phyloP scores from a whole-genome alignment of 768 basidiomycete species.

The Tephrocybe sp. region DNA sequence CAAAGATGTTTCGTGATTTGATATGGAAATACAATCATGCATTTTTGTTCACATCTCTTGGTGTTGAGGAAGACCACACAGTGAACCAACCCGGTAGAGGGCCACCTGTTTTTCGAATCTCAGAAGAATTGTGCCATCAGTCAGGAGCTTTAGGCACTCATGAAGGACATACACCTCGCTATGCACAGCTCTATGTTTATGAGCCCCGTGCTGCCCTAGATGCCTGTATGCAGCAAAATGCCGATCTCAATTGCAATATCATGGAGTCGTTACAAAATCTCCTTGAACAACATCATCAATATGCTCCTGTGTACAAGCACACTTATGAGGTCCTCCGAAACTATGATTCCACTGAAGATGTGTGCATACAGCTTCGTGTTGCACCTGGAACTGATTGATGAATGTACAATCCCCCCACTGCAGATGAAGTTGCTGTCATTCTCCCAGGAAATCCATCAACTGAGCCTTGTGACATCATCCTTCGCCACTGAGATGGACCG shows the following conservation, averaged over 20 bases:
- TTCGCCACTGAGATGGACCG: conserved; percentile 19
- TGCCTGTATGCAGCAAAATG: conserved; percentile 12
- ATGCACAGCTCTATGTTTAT: conserved; percentile 41
- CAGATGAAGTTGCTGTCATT: conserved; percentile 42
- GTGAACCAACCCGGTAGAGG: conserved; percentile 28
- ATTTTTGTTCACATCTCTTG: conserved; percentile 38
- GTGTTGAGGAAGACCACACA: conserved; percentile 27
- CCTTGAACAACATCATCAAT: conserved; percentile 13
- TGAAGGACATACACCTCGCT: conserved; percentile 19
- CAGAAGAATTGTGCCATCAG: conserved; percentile 35
- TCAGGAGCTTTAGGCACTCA: conserved; percentile 31
- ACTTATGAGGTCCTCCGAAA: conserved; percentile 21
- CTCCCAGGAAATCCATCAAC: conserved; percentile 28
- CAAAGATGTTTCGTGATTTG: conserved; percentile 30
- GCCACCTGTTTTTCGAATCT: conserved; percentile 33
- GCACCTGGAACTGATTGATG: background rate
- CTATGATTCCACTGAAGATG: background rate
- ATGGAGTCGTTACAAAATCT: conserved; percentile 21
- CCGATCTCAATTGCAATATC: conserved; percentile 9
- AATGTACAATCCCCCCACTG: conserved; percentile 43
- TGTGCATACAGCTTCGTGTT: conserved; percentile 6
- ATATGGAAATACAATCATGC: conserved; percentile 43
- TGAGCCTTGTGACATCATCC: conserved; percentile 32
- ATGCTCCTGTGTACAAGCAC: conserved; percentile 21
- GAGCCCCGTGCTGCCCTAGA: conserved; percentile 31